These are phyloP conservation scores for Trametes versicolor DNA, from an alignment of 1,284 basidiomycete species.

Conservation along the genomic window DNA sequence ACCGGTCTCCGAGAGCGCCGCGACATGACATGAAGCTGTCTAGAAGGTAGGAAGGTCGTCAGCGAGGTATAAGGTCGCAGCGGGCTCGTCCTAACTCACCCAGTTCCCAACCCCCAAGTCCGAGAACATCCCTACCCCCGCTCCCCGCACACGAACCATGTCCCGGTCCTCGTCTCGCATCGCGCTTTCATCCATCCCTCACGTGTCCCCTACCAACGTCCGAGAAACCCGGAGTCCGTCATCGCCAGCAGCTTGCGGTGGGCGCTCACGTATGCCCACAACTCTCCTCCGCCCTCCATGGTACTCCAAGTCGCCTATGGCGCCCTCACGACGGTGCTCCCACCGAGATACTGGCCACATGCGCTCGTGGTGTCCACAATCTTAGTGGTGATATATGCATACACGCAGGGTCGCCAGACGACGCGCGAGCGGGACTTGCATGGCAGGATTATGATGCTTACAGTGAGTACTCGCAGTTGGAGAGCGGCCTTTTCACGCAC, in stretches of 20 bases:
- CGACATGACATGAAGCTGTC: too few species aligned
- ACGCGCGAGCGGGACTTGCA: slow-evolving; percentile 78
- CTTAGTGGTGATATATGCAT: slow-evolving; percentile 59
- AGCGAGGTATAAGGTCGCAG: too few species aligned
- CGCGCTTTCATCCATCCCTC: too few species aligned
- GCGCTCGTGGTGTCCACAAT: slow-evolving; percentile 53
- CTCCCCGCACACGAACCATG: too few species aligned
- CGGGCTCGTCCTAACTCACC: too few species aligned
- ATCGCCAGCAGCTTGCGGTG: not conserved
- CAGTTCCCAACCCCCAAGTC: too few species aligned
- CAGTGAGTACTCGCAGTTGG: slow-evolving; percentile 50
- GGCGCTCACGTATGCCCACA: not conserved
- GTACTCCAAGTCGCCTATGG: slow-evolving; percentile 47
- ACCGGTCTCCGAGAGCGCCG: too few species aligned
- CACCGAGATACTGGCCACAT: slow-evolving; percentile 57
- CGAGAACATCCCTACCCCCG: too few species aligned
- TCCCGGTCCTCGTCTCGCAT: too few species aligned
- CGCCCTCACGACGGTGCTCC: slow-evolving; percentile 42
- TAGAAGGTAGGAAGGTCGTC: too few species aligned
- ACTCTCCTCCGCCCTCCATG: slow-evolving; percentile 38
- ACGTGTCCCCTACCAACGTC: too few species aligned
- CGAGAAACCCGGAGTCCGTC: slow-evolving; percentile 19
- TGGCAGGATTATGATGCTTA: slow-evolving; percentile 73
- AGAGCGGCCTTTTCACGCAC: not conserved
- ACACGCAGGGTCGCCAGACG: slow-evolving; percentile 74